A percentile compares a stretch with the other conserved stretches of the same genome.
Evolutionary conservation across 352 stramenopile genomes (phyloP).

Genomic region (Globisporangium polare): DNA sequence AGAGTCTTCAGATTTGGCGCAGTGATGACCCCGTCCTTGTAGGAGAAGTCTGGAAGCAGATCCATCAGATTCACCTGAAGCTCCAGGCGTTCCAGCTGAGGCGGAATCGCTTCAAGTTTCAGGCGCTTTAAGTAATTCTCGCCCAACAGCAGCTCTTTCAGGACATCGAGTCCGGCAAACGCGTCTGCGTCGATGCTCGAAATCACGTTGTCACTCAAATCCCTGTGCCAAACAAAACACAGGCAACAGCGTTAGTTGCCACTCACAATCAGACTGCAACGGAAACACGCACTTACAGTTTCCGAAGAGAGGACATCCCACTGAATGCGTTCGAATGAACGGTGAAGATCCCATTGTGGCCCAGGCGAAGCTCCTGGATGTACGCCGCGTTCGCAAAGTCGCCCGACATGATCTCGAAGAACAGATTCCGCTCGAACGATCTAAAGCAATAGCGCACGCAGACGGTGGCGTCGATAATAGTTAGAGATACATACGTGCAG

Average conservation of each 20-base stretch:
- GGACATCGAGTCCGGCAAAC: constrained; percentile 38
- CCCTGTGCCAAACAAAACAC: constrained; percentile 15
- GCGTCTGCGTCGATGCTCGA: constrained; percentile 49
- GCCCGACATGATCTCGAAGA: constrained; percentile 46
- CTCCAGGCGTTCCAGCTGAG: constrained; percentile 37
- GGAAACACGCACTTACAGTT: constrained; percentile 30
- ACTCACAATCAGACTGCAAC: neutral
- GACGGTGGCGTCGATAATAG: neutral
- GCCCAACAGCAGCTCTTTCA: constrained; percentile 39
- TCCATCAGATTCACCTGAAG: constrained; percentile 53
- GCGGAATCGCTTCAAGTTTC: constrained; percentile 34
- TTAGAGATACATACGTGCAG: too few species aligned
- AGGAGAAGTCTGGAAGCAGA: constrained; percentile 46
- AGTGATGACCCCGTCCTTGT: constrained; percentile 8
- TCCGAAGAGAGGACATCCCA: constrained; percentile 47
- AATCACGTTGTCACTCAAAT: constrained; percentile 71
- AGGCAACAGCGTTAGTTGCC: neutral
- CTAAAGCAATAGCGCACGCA: constrained; percentile 18
- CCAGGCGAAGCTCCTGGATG: constrained; percentile 48
- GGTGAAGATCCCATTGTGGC: constrained; percentile 60
- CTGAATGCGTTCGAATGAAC: constrained; percentile 46
- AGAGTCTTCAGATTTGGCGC: constrained; percentile 35
- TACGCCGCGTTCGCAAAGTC: constrained; percentile 38
- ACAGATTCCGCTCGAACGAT: constrained; percentile 58
- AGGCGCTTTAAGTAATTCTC: constrained; percentile 48